Evolutionary conservation across 2,329 filamentous ascomycete species (phyloP).

Genomic region (Septoria petroselini): DNA sequence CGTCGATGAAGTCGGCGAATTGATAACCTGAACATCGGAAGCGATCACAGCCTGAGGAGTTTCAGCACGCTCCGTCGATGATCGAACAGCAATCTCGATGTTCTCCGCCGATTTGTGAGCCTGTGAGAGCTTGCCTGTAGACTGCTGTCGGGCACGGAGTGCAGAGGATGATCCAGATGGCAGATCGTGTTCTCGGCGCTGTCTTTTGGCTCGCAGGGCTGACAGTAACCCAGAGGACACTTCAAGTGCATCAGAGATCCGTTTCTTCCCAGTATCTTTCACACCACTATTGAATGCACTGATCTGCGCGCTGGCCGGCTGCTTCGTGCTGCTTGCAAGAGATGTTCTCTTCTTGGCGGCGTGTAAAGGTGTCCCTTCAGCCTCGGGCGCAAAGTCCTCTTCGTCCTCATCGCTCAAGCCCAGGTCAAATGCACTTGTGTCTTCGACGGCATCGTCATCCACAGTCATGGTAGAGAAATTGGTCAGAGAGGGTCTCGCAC

Average conservation of each 20-base stretch:
- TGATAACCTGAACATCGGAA: conserved; percentile 34
- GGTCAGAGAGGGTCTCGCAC: conserved; percentile 28
- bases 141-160: conserved; percentile 15
- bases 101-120: conserved; percentile 7
- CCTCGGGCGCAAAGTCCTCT: conserved; percentile 57
- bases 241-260: conserved; percentile 30
- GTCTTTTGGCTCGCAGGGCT: conserved; percentile 26
- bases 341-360: conserved; percentile 42
- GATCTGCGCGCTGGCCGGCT: background rate
- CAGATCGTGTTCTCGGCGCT: conserved; percentile 19
- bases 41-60: conserved; percentile 23
- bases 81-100: conserved; percentile 11
- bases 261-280: conserved; percentile 29
- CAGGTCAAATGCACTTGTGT: conserved; percentile 33
- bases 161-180: conserved; percentile 25
- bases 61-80: conserved; percentile 24
- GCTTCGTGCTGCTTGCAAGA: conserved; percentile 8
- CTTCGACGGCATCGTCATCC: conserved; percentile 43
- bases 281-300: background rate
- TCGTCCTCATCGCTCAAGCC: conserved; percentile 33
- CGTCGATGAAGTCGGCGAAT: conserved; percentile 38
- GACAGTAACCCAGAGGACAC: conserved; percentile 22
- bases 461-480: conserved; percentile 19
- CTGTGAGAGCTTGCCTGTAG: background rate
- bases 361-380: conserved; percentile 65